phyloP scores from a whole-genome alignment of 345 rosid genomes.

The Noccaea bulbosa region DNA sequence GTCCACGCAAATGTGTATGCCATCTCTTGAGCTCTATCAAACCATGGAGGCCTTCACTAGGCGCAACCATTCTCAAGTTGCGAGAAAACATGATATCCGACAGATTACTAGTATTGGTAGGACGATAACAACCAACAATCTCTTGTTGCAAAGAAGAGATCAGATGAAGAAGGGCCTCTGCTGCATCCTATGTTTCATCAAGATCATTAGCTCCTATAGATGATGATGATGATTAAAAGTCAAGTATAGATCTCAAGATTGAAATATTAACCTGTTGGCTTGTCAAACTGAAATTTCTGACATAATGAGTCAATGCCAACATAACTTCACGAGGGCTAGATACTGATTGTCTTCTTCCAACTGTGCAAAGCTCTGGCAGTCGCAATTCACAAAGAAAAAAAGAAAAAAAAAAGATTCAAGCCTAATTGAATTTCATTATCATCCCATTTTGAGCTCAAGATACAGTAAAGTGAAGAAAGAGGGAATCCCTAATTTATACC shows the following conservation, averaged over 20 bases:
- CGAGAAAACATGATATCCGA: conserved; percentile 50
- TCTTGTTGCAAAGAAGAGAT: conserved; percentile 78
- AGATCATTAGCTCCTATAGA: conserved; percentile 20
- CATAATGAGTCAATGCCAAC: conserved; percentile 62
- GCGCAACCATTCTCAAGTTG: conserved; percentile 57
- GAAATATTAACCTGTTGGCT: conserved; percentile 69
- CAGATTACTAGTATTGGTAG: conserved; percentile 49
- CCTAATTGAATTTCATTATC: not conserved
- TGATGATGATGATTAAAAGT: not conserved
- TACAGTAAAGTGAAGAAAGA: not conserved
- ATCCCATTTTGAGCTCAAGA: not conserved
- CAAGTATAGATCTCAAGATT: not conserved
- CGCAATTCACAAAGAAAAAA: not conserved
- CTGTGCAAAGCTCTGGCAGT: conserved; percentile 51
- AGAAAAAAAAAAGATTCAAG: not conserved
- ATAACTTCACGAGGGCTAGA: conserved; percentile 72
- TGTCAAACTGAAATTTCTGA: conserved; percentile 66
- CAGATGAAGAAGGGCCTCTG: conserved; percentile 88
- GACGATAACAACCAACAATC: conserved; percentile 58
- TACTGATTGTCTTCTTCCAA: conserved; percentile 50
- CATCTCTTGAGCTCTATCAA: conserved; percentile 69
- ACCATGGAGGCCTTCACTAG: conserved; percentile 38
- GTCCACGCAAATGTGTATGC: conserved; percentile 83
- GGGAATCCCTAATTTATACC: conserved; percentile 40
- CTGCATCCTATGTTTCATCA: conserved; percentile 69